Conservation (phyloP, 331 rosid genomes). For the Pyracantha coccinea region DNA sequence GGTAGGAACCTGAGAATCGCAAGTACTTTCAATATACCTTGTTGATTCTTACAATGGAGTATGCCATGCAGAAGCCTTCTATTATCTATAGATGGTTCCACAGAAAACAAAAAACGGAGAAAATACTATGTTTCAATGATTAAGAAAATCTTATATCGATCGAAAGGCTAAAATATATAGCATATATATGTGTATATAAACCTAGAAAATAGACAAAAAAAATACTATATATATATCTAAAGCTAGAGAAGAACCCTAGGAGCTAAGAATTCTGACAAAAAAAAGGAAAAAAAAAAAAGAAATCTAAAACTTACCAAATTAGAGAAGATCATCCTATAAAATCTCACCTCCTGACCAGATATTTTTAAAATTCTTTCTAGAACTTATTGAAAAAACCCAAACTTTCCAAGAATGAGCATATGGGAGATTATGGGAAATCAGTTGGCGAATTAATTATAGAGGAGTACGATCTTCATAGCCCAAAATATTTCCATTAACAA, state of each 20-base stretch:
- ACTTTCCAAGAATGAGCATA: too few relatives aligned
- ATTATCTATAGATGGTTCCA: background rate
- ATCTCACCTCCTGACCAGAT: background rate
- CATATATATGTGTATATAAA: background rate
- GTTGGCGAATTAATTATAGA: background rate
- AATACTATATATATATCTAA: too few relatives aligned
- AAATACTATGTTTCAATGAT: background rate
- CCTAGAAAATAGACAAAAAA: too few relatives aligned
- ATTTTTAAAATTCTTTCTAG: background rate
- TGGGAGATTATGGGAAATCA: background rate
- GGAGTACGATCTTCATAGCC: background rate
- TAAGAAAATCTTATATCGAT: background rate
- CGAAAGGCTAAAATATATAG: background rate
- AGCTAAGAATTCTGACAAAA: background rate
- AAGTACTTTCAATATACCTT: background rate
- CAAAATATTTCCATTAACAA: too few relatives aligned
- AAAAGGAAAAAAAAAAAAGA: background rate
- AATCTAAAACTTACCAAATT: background rate
- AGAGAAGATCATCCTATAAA: background rate
- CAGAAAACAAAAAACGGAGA: background rate
- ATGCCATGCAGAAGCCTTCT: background rate
- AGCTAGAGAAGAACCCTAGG: background rate
- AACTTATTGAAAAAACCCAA: background rate
- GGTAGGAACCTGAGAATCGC: background rate
- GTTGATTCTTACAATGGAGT: background rate